Base-by-base conservation (phyloP, 1,139 yeast genomes). In the Wickerhamomyces sp. region DNA sequence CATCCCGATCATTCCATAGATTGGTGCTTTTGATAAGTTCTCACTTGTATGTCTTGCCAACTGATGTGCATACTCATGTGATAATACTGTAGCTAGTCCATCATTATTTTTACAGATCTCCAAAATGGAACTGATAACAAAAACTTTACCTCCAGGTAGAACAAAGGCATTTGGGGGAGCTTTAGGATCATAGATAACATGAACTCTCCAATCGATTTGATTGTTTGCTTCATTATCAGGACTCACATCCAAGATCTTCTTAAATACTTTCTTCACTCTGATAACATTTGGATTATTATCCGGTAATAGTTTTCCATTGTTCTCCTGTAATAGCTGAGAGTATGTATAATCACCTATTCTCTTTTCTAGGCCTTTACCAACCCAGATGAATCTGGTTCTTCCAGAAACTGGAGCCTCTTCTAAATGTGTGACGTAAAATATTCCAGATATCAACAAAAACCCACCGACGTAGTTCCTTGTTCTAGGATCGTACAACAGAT, bases 121-220 rank as follows among this genome's bases (percentile, higher is more conserved):
- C 44, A 93, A 64, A 43, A 94, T 88, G 18, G 88, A 80, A 42
- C 84, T 75, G 59, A 88, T 88, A 18, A 93, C 89, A 66, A 93
- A 93, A 39, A 94, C 95, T 65, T 91, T 91, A 11, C 99, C 99
- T 49, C 94, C 93, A 26, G 98, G 98, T 43, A 93, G 71, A 29
- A 93, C 96, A 66, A 94, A 93, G 2, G 99, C 99, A 66, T 93
- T 93, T 2, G 99, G 98, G 5, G 96, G 87, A 15, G 72, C 68
- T 10, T 63, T 66, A 7, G 84, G 81, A 56, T 84, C 87, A 52
- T 83, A 75, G 39, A 93, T 79, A 29, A 94, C 87, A 64, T 89
- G 90, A 35, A 93, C 79, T 54, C 78, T 71, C 99, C 99, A 93
- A 40, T 85, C 72, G 27, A 68, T 29, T 29, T 29, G 11, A 29